Evolutionary conservation across 208 protist genomes (phyloP).

Genomic region (Sergeia podlipaevii): DNA sequence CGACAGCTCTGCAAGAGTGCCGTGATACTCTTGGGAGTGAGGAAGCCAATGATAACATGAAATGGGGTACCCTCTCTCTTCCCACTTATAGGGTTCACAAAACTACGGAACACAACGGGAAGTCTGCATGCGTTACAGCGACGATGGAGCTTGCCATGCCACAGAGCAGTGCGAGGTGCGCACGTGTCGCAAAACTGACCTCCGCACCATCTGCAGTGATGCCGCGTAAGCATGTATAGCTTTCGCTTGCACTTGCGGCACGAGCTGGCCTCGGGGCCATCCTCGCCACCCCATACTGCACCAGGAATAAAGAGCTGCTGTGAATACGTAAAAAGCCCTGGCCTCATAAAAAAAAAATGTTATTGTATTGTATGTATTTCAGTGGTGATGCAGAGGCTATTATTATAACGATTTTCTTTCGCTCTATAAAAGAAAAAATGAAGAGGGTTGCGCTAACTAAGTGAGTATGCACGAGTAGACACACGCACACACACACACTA

Average conservation of each 20-base stretch:
- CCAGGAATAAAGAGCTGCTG: conserved; percentile 26
- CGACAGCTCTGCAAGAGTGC: conserved; percentile 65
- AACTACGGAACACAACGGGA: conserved; percentile 50
- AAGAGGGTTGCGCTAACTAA: conserved; percentile 3
- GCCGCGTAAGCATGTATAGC: conserved; percentile 26
- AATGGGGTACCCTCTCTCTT: conserved; percentile 27
- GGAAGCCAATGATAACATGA: conserved; percentile 47
- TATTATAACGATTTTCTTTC: background rate
- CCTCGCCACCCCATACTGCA: conserved; percentile 42
- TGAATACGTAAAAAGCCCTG: background rate
- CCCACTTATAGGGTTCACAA: conserved; percentile 21
- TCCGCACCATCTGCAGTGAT: conserved; percentile 85
- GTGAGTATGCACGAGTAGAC: too few species aligned
- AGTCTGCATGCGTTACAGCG: conserved; percentile 63
- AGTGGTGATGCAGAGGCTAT: background rate
- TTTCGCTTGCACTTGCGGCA: too few species aligned
- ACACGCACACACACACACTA: too few species aligned
- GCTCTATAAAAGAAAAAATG: conserved; percentile 5
- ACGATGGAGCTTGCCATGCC: conserved; percentile 16
- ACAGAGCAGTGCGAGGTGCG: conserved; percentile 20
- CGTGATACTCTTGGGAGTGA: conserved; percentile 30
- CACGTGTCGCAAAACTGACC: conserved; percentile 69
- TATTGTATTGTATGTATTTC: background rate
- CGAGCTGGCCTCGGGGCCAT: conserved; percentile 12
- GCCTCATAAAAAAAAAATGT: background rate